Evolutionary conservation across 257 asterid species (phyloP), one percentile per base, ranked within the genome.

Genomic region (Schizonepeta tenuifolia): DNA sequence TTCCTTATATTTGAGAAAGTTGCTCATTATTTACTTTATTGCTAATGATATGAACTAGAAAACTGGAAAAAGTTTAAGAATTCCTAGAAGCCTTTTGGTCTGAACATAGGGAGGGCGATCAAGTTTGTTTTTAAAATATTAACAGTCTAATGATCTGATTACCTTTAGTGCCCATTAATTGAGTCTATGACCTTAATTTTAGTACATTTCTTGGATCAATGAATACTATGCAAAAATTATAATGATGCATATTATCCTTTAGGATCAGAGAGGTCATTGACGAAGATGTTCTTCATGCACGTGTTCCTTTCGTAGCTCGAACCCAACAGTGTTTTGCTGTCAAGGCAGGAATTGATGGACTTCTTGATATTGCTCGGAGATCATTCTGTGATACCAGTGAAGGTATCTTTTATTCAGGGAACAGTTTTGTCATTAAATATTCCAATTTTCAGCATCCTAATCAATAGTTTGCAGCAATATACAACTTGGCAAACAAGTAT

Each of bases 281-380:
- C 74, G 99, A 88, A 76, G 99, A 91, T 78, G 96, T 88, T 79
- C 97, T 94, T 77, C 97, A 91, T 79, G 85, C 97, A 47, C 90
- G 99, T 56, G 96, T 80, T 79, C 96, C 99, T 70, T 88, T 94
- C 84, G 97, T 94, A 69, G 97, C 97, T 67, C 90, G 95, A 54
- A 94, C 97, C 71, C 97, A 94, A 75, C 99, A 94, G 76, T 94
- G 99, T 85, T 94, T 94, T 86, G 99, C 97, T 78, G 89, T 94
- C 73, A 91, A 91, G 92, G 92, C 97, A 65, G 99, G 97, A 81
- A 86, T 82, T 60, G 99, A 94, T 86, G 97, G 97, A 77, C 82
- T 85, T 82, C 86, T 94, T 65, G 99, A 94, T 83, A 89, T 94
- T 77, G 97, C 97, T 50, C 83, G 99, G 49, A 85, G 97, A 83